These are phyloP conservation scores for Pseudogymnoascus sp. DNA, from an alignment of 2,329 filamentous ascomycete genomes.

Conservation along the genomic window DNA sequence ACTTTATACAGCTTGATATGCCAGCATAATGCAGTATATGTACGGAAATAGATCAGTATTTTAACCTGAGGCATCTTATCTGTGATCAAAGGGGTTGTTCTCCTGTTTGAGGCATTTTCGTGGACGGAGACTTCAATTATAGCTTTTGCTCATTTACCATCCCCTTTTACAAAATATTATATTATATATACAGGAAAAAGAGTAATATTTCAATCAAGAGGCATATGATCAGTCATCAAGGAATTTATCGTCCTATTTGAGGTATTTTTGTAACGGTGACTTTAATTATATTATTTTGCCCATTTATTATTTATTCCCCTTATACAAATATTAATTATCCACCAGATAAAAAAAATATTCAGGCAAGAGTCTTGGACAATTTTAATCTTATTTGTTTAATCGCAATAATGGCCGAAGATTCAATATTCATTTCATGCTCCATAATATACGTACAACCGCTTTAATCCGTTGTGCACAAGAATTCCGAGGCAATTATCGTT, in stretches of 20 bases:
- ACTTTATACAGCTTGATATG: neutral
- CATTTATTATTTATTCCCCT: neutral
- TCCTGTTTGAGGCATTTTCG: neutral
- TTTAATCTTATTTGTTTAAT: slow-evolving; percentile 1
- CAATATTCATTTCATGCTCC: neutral
- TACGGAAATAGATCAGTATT: neutral
- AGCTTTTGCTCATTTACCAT: neutral
- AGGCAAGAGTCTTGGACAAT: neutral
- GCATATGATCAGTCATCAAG: neutral
- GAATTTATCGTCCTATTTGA: neutral
- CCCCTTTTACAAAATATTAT: neutral
- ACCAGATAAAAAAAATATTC: neutral
- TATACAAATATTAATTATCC: neutral
- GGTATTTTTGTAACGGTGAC: neutral
- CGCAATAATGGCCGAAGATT: neutral
- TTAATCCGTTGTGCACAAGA: neutral
- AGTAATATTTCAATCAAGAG: neutral
- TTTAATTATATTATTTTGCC: neutral
- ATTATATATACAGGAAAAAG: neutral
- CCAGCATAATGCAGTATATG: neutral
- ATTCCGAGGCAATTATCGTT: neutral
- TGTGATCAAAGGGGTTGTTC: neutral
- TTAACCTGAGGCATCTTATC: neutral
- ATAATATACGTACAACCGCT: slow-evolving; percentile 31
- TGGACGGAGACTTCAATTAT: neutral